Percentiles rank a stretch among this genome's conserved stretches.
phyloP scores from a whole-genome alignment of 139 green algal genomes.

The Micractinium conductrix region DNA sequence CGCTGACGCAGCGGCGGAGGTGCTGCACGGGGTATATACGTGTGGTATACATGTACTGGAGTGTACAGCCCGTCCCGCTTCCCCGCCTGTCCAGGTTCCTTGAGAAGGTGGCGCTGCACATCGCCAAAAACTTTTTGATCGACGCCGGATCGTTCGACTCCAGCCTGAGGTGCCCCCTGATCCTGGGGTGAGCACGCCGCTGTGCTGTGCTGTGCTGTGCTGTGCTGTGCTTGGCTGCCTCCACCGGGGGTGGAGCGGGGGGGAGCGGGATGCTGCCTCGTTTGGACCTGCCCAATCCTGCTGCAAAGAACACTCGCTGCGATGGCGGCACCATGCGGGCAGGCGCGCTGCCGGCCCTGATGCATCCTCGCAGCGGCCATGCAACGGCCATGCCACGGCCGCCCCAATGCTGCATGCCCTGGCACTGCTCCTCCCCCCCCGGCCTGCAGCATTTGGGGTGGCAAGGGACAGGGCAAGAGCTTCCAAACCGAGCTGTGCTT shows the following conservation, averaged over 20 bases:
- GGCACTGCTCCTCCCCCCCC: constrained; percentile 46
- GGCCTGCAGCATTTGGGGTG: constrained; percentile 71
- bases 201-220: background rate
- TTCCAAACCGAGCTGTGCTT: constrained; percentile 89
- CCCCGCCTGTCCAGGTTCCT: constrained; percentile 40
- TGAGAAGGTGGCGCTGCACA: constrained; percentile 77
- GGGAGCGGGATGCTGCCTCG: too few relatives aligned
- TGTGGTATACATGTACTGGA: too few relatives aligned
- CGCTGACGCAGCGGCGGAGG: too few relatives aligned
- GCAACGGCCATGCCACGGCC: too few relatives aligned
- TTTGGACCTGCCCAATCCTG: too few relatives aligned
- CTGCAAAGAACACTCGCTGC: too few relatives aligned
- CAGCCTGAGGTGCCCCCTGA: constrained; percentile 40
- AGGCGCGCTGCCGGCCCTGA: too few relatives aligned
- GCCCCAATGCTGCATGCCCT: background rate
- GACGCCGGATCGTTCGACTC: constrained; percentile 62
- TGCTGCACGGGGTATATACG: too few relatives aligned
- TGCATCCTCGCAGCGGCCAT: too few relatives aligned
- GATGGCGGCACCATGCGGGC: too few relatives aligned
- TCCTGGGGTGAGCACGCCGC: background rate
- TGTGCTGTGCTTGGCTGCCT: background rate
- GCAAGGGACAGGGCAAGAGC: constrained; percentile 56
- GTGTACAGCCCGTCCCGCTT: too few relatives aligned
- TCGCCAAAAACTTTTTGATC: constrained; percentile 89
- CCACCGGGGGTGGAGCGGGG: too few relatives aligned